Base-by-base conservation (phyloP, 2,329 filamentous ascomycete genomes). In the Ceratocystis variospora region DNA sequence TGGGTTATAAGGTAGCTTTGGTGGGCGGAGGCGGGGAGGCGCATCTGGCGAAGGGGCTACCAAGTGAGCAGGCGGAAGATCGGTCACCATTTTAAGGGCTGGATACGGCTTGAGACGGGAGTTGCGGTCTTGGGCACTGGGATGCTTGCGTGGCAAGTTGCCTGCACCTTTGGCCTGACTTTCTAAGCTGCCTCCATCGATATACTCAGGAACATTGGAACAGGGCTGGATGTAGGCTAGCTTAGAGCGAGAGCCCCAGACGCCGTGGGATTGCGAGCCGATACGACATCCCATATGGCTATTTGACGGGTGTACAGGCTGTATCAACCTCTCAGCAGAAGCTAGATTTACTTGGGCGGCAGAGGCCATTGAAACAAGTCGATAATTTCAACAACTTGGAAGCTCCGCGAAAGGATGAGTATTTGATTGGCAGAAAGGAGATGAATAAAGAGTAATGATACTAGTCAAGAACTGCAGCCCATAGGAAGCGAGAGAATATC, bases 1-100 rank as follows among this genome's bases (percentile, higher is more conserved):
- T 12, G 66, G 66, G 33, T 55, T 64, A 25, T 67, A 67, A 17
- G 22, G 33, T 12, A 5, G 41, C 33, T 17, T 64, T 37, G 66
- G 57, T 19, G n/a, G 44, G 25, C 5, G 41, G 2, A 45, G 44
- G 7, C 31, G 55, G 15, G 44, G 53, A 17, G n/a, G 62, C 33
- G n/a, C 50, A 37, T 48, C 61, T 66, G 41, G 31, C 17, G 57
- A 61, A 50, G 44, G 55, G 8, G 17, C 41, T 53, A 2, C 50
- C 33, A 8, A 8, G 22, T 2, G 41, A 25, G 1, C 6, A 45
- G 61, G 22, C 17, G 55, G 31, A 37, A 33, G 17, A 17, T 59
- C 55, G 12, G 31, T 37, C 55, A 59, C 17, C 55, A 31, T 53
- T 17, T 46, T 25, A 17, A 63, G 63, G 28, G 31, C n/a, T 28